phyloP scores from a whole-genome alignment of 2,329 filamentous ascomycete genomes.

The Fusarium luffae region DNA sequence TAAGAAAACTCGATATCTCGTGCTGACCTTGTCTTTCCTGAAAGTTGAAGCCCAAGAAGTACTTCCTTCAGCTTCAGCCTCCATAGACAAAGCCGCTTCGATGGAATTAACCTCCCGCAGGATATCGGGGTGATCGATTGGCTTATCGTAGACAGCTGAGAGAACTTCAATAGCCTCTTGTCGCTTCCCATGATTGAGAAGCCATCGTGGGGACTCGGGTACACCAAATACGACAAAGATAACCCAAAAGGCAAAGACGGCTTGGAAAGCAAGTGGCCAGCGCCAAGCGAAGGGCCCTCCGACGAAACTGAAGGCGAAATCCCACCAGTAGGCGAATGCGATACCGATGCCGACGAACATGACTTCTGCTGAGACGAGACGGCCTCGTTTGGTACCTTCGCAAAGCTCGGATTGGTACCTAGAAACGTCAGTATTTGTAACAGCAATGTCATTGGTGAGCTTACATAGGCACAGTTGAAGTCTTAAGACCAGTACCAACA shows the following conservation, averaged over 20 bases:
- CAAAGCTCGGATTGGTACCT: conserved; percentile 54
- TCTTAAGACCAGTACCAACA: conserved; percentile 58
- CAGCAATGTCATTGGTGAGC: conserved; percentile 20
- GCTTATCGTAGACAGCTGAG: conserved; percentile 54
- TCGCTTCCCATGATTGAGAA: conserved; percentile 51
- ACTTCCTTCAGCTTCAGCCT: conserved; percentile 45
- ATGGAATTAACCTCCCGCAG: conserved; percentile 52
- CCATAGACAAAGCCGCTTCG: conserved; percentile 55
- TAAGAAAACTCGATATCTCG: conserved; percentile 27
- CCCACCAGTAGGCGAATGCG: conserved; percentile 56
- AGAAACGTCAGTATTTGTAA: no score
- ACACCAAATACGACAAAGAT: conserved; percentile 52
- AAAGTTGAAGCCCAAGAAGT: conserved; percentile 54
- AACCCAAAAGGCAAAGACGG: conserved; percentile 50
- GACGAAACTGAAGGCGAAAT: conserved; percentile 49
- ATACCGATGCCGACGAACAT: conserved; percentile 55
- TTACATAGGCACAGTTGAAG: conserved; percentile 53
- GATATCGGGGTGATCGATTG: conserved; percentile 47
- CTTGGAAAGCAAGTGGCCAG: conserved; percentile 46
- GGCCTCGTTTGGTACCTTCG: conserved; percentile 56
- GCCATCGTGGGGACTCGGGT: conserved; percentile 56
- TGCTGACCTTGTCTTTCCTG: conserved; percentile 33
- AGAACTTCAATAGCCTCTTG: conserved; percentile 53
- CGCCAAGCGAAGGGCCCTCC: conserved; percentile 44
- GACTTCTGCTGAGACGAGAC: conserved; percentile 61